Conservation (phyloP, 1,284 basidiomycete genomes). For the Irpex sp. region DNA sequence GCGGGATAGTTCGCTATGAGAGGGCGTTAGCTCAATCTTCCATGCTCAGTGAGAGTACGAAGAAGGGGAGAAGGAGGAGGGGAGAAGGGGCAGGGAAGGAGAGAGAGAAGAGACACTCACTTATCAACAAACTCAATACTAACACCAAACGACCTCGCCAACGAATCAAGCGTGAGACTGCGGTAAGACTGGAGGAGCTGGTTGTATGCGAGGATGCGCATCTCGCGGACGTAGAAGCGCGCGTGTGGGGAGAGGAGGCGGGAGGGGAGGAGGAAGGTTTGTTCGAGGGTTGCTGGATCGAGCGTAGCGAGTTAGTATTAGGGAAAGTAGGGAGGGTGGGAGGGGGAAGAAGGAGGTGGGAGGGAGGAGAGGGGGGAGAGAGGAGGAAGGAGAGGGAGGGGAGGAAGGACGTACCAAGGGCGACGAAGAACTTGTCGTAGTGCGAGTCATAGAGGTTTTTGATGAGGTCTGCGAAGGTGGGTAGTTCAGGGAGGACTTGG, state of each 20-base stretch:
- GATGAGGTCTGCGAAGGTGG: slow-evolving; percentile 65
- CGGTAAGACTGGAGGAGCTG: slow-evolving; percentile 93
- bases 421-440: slow-evolving; percentile 92
- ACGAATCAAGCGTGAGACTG: slow-evolving; percentile 85
- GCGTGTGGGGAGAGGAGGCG: slow-evolving; percentile 85
- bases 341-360: too few species aligned
- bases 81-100: too few species aligned
- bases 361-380: too few species aligned
- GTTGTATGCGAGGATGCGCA: slow-evolving; percentile 93
- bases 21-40: not conserved
- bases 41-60: too few species aligned
- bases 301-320: not conserved
- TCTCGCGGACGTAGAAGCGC: slow-evolving; percentile 91
- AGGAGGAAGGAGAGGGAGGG: not conserved
- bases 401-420: slow-evolving; percentile 56
- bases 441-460: slow-evolving; percentile 88
- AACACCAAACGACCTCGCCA: slow-evolving; percentile 89
- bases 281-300: slow-evolving; percentile 80
- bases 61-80: too few species aligned
- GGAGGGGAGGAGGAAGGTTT: slow-evolving; percentile 83
- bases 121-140: slow-evolving; percentile 85
- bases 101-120: slow-evolving; percentile 38
- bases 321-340: not conserved
- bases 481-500: slow-evolving; percentile 68
- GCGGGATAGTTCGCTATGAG: slow-evolving; percentile 77